Base-by-base conservation (phyloP, 164 flowering plant species). In the Nelumbo lutea region DNA sequence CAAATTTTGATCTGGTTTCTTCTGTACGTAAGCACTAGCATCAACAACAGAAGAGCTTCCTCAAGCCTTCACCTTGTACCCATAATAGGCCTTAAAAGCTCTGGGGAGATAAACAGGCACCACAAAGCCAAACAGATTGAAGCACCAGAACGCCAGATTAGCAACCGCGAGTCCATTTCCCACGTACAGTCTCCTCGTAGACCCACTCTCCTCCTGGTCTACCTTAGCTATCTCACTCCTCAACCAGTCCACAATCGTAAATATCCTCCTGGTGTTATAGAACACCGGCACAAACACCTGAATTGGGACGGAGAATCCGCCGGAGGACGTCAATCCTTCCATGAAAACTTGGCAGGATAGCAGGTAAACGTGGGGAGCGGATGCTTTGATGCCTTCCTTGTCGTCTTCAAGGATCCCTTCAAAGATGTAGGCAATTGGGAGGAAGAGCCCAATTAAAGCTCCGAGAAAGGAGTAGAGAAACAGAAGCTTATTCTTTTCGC, bases 91-190 rank as follows among this genome's bases (percentile, higher is more conserved):
- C 78, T 81, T 81, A 58, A 91, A 83, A 59, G 87, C 90, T 64
- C 69, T 84, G 0, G 93, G 97, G 44, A 91, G 78, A 77, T 84
- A 91, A 68, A 87, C 77, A 51, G 95, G 97, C 79, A 91, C 68
- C 83, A 91, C 80, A 64, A 89, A 85, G 41, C 93, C 90, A 79
- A 89, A 86, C 65, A 91, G 70, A 80, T 91, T 91, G 75, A 82
- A 89, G 65, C 84, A 68, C 97, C 97, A 91, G 43, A 89, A 78
- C 55, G 43, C 86, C 83, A 88, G 42, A 66, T 89, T 91, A 0
- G 84, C 93, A 11, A 84, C 48, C 1, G 95, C 97, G 57, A 91
- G 86, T 0, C 59, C 84, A 68, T 84, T 78, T 1, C 92, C 97
- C 3, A 83, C 52, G 14, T 59, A 68, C 67, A 88, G 43, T 64